Percentiles rank a stretch among this genome's conserved stretches.
Conservation (phyloP, 495 filamentous ascomycete genomes). For the Xylaria longipes region DNA sequence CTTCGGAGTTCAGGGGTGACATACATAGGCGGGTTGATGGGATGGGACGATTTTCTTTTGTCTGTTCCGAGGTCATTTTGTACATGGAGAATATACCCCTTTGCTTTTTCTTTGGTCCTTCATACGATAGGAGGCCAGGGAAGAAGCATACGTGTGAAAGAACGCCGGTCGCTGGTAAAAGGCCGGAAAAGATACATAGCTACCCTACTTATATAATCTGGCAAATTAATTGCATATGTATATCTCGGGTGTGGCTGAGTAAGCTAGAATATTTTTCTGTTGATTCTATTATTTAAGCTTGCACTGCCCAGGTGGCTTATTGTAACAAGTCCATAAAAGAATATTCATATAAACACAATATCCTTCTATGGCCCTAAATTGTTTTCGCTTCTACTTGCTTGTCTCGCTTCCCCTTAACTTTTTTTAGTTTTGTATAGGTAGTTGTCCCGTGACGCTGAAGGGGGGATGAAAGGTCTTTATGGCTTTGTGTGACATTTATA, state of each 20-base stretch:
- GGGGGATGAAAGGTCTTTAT: too few species aligned
- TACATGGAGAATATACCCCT: slow-evolving; percentile 30
- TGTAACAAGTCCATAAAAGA: background rate
- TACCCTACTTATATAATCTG: slow-evolving; percentile 17
- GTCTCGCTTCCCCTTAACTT: too few species aligned
- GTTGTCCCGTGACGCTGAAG: too few species aligned
- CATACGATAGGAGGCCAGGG: slow-evolving; percentile 16
- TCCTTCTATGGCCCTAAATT: background rate
- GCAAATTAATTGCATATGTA: slow-evolving; percentile 19
- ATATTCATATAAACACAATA: background rate
- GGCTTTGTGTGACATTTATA: too few species aligned
- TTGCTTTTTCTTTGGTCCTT: slow-evolving; percentile 19
- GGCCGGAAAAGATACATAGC: slow-evolving; percentile 17
- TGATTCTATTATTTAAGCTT: background rate
- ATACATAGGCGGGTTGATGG: slow-evolving; percentile 23
- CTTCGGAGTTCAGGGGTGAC: slow-evolving; percentile 29
- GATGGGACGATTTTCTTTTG: slow-evolving; percentile 20
- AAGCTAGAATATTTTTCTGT: background rate
- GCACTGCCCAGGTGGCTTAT: background rate
- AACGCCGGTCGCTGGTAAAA: slow-evolving; percentile 4
- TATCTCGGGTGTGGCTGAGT: background rate
- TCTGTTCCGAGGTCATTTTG: slow-evolving; percentile 16
- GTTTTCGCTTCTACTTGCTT: too few species aligned
- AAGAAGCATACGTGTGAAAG: slow-evolving; percentile 21
- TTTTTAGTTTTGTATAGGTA: too few species aligned